Evolutionary conservation across 768 basidiomycete genomes (phyloP).

Genomic region (Hygrocybe coccinea): DNA sequence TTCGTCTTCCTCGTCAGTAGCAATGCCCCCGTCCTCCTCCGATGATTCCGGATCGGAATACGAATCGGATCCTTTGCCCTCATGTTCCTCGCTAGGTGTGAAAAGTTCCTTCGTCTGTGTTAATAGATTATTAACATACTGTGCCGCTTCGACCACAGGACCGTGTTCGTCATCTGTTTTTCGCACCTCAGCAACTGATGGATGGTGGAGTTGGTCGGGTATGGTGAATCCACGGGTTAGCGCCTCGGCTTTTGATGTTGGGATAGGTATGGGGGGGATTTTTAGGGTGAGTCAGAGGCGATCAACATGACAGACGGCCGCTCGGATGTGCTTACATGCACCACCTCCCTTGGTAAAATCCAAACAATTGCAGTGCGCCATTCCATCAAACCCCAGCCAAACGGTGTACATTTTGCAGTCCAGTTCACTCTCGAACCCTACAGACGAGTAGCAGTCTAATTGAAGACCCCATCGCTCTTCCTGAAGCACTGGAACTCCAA

Average conservation of each 20-base stretch:
- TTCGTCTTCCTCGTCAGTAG: background rate
- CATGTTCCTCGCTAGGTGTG: too few relatives aligned
- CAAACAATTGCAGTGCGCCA: constrained; percentile 7
- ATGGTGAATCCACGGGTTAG: background rate
- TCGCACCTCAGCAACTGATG: background rate
- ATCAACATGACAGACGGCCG: background rate
- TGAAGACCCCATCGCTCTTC: background rate
- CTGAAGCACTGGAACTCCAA: background rate
- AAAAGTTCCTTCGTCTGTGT: too few relatives aligned
- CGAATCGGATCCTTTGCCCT: too few relatives aligned
- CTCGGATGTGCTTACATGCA: constrained; percentile 20
- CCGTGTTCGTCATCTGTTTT: background rate
- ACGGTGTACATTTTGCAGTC: constrained; percentile 1
- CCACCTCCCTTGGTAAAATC: constrained; percentile 15
- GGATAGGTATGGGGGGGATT: background rate
- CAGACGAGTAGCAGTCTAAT: constrained; percentile 7
- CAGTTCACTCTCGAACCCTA: background rate
- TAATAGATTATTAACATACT: too few relatives aligned
- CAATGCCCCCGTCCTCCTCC: background rate
- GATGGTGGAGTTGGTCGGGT: background rate
- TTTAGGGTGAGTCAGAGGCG: background rate
- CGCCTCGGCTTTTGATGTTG: background rate
- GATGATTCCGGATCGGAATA: too few relatives aligned
- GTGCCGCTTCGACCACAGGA: too few relatives aligned
- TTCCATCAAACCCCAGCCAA: background rate